Base-by-base conservation (phyloP, 495 filamentous ascomycete species). In the Tuber melanosporum region DNA sequence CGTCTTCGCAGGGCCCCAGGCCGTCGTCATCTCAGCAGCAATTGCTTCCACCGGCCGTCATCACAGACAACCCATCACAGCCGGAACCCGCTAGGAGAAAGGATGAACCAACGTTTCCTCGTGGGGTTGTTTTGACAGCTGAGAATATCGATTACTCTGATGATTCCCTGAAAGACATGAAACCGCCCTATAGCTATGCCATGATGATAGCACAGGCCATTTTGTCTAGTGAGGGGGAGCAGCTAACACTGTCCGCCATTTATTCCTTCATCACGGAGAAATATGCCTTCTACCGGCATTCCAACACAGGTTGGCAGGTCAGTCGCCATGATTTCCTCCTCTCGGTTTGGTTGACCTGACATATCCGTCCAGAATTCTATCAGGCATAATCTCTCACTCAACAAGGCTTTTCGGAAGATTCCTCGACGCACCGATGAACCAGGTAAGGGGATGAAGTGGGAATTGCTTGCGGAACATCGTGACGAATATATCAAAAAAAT, bases 381-480 rank as follows among this genome's bases (percentile, higher is more conserved):
- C 79, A 91, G 95, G 3, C 95, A 99, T 79, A 98, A 98, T 79
- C 85, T 99, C 32, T 98, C 96, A 4, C 84, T 99, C 71, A 97
- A 96, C 82, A 95, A 97, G 84, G 89, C 90, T 0, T 99, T 99
- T 84, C 89, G 92, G 78, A 98, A 98, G 84, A 91, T 97, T 8
- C 91, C 96, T 41, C 91, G 95, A 49, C 89, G 92, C 8, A 95
- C 94, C 0, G 93, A 99, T 80, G 96, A 99, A 82, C 95, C 95
- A 3, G 95, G 95, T 4, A 99, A 99, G 85, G 95, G 95, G 41
- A 97, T 97, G 94, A 97, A 98, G 83, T 99, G 95, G 95, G 90
- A 92, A 84, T 92, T 99, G 82, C 90, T 92, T 3, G 88, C 90
- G 1, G 92, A 94, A 73, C 86, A 90, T 66, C 91, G 92, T 43